Evolutionary conservation across 2,329 filamentous ascomycete species (phyloP).

Genomic region (Penicillium expansum): DNA sequence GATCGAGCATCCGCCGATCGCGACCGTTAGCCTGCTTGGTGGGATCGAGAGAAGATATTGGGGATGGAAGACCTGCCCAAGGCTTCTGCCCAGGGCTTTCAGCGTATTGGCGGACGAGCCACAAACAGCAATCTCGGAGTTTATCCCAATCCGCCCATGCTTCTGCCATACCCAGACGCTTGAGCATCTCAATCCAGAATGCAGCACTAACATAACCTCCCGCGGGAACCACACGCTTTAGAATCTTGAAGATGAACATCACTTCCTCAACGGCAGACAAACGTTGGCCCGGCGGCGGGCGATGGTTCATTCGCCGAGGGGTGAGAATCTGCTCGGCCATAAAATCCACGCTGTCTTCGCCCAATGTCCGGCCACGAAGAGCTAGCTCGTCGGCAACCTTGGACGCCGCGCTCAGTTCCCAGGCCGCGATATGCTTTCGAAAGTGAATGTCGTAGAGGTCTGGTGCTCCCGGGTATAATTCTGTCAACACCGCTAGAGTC

Average conservation of each 20-base stretch:
- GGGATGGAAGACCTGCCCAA: slow-evolving; percentile 9
- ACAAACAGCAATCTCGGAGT: slow-evolving; percentile 51
- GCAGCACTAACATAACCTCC: slow-evolving; percentile 43
- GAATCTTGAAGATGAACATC: slow-evolving; percentile 47
- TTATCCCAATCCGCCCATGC: slow-evolving; percentile 46
- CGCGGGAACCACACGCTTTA: slow-evolving; percentile 48
- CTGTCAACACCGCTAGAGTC: slow-evolving; percentile 54
- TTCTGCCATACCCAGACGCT: slow-evolving; percentile 57
- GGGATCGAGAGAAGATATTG: not conserved
- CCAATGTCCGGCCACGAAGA: slow-evolving; percentile 42
- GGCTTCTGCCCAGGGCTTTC: slow-evolving; percentile 10
- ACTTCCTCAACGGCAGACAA: slow-evolving; percentile 39
- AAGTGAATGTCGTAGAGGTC: slow-evolving; percentile 41
- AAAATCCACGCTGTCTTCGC: slow-evolving; percentile 43
- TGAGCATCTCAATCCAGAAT: slow-evolving; percentile 59
- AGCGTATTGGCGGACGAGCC: slow-evolving; percentile 49
- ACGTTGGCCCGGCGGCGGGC: slow-evolving; percentile 25
- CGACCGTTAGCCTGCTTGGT: slow-evolving; percentile 1
- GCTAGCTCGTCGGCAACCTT: slow-evolving; percentile 52
- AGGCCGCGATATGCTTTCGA: slow-evolving; percentile 37
- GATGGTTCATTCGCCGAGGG: slow-evolving; percentile 27
- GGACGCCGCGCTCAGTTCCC: slow-evolving; percentile 31
- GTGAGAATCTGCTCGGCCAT: slow-evolving; percentile 41
- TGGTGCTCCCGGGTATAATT: slow-evolving; percentile 31
- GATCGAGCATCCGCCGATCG: slow-evolving; percentile 32